Evolutionary conservation across 75 land plant species (phyloP).

Genomic region (Selaginella tamariscina): DNA sequence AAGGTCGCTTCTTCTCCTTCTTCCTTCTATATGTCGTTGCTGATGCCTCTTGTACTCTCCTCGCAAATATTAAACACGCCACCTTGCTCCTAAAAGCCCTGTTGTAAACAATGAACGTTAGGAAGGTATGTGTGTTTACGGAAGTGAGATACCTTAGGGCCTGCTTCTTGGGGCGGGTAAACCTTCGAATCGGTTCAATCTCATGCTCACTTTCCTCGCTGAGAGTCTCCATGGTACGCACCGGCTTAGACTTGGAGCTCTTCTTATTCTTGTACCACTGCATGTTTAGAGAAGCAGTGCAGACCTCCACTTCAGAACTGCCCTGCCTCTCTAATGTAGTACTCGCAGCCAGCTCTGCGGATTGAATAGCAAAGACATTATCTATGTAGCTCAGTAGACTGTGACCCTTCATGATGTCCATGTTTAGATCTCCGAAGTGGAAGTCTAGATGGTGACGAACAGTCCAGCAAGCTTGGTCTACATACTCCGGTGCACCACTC

Average conservation of each 20-base stretch:
- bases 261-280: constrained; percentile 21
- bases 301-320: constrained; percentile 22
- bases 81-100: constrained; percentile 29
- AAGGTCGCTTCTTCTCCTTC: neutral
- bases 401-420: constrained; percentile 28
- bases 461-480: constrained; percentile 23
- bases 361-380: constrained; percentile 28
- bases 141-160: neutral
- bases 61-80: constrained; percentile 30
- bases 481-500: constrained; percentile 19
- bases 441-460: constrained; percentile 21
- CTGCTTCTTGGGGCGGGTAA: constrained; percentile 6
- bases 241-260: neutral
- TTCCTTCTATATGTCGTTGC: neutral
- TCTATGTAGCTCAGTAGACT: constrained; percentile 34
- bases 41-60: constrained; percentile 22
- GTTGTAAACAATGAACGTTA: too few species aligned
- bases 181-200: neutral
- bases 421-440: constrained; percentile 17
- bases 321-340: neutral
- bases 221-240: neutral
- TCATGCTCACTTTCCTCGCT: neutral
- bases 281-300: constrained; percentile 22
- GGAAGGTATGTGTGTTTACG: constrained; percentile 3
- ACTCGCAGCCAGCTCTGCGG: neutral